Conservation (phyloP, 805 yeast genomes). For the Wickerhamiella occidentalis region DNA sequence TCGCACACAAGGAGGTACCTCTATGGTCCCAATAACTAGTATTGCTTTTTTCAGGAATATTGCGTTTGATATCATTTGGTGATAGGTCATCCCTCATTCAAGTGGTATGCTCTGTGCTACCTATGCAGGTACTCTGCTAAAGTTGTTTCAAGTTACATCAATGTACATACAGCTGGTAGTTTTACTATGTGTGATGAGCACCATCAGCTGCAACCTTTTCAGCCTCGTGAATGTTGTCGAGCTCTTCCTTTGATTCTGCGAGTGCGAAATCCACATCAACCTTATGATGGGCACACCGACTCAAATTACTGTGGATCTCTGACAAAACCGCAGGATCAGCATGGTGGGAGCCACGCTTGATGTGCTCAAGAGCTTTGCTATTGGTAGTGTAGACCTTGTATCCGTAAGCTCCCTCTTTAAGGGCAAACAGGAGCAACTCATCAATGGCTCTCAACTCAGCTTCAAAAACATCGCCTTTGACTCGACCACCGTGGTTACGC, state of each 20-base stretch:
- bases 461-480: neutral
- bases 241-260: neutral
- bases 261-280: neutral
- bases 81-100: no score
- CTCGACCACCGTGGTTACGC: neutral
- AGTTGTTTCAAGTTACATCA: no score
- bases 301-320: neutral
- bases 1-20: no score
- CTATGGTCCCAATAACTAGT: no score
- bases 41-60: no score
- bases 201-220: neutral
- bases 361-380: neutral
- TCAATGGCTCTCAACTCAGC: neutral
- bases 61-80: no score
- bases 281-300: neutral
- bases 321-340: neutral
- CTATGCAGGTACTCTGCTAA: no score
- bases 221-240: neutral
- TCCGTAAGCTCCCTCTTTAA: neutral
- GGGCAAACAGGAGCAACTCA: neutral
- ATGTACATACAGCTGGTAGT: neutral
- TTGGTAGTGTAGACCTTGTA: neutral
- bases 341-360: conserved; percentile 1
- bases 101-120: no score
- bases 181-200: neutral